Conservation (phyloP, 116 monocot genomes). For the Iris pallida region DNA sequence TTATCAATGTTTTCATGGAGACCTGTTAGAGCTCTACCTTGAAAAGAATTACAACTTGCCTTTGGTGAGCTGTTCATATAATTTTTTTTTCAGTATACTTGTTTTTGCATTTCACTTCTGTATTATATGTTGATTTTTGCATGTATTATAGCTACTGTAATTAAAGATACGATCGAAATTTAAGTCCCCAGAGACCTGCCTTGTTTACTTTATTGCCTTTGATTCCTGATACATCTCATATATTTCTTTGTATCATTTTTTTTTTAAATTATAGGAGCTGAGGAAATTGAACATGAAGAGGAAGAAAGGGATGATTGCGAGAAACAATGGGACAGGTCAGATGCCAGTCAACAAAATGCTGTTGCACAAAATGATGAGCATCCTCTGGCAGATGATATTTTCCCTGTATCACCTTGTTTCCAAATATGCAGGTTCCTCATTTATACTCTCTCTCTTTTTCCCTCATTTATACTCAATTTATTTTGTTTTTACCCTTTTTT, state of each 20-base stretch:
- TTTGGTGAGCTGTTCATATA: too few relatives aligned
- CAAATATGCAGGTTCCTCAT: slow-evolving; percentile 46
- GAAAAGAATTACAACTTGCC: too few relatives aligned
- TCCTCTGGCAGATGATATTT: slow-evolving; percentile 19
- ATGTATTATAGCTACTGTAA: too few relatives aligned
- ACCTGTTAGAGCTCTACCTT: too few relatives aligned
- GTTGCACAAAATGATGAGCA: slow-evolving; percentile 23
- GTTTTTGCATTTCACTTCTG: too few relatives aligned
- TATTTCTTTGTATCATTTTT: not conserved
- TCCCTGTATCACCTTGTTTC: slow-evolving; percentile 44
- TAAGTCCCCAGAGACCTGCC: not conserved
- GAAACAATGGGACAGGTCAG: slow-evolving; percentile 32
- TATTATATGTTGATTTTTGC: too few relatives aligned
- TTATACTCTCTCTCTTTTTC: too few relatives aligned
- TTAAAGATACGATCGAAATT: too few relatives aligned
- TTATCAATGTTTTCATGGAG: too few relatives aligned
- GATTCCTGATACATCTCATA: not conserved
- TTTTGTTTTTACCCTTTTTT: not conserved
- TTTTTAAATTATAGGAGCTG: slow-evolving; percentile 16
- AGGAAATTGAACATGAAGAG: slow-evolving; percentile 45
- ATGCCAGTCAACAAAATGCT: slow-evolving; percentile 30
- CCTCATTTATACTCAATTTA: not conserved
- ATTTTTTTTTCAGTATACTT: too few relatives aligned
- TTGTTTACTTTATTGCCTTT: not conserved
- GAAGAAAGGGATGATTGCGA: slow-evolving; percentile 32